Evolutionary conservation across 2,329 filamentous ascomycete species (phyloP).

Genomic region (Cladorrhinum sp.): DNA sequence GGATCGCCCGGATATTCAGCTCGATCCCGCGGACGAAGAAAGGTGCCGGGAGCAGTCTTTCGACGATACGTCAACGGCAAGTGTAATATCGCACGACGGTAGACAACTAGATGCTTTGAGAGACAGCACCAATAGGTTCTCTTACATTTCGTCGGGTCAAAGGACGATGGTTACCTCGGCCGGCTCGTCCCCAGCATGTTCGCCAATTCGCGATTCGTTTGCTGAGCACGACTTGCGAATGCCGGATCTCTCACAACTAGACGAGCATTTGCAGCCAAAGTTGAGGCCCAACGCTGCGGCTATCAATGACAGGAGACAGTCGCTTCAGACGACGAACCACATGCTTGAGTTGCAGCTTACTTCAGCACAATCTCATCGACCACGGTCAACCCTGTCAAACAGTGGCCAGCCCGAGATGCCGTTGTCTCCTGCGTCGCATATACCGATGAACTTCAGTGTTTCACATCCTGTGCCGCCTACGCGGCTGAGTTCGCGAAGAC

Average conservation of each 20-base stretch:
- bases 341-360: constrained; percentile 41
- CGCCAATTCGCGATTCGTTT: constrained; percentile 54
- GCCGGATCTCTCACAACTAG: constrained; percentile 23
- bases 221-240: constrained; percentile 35
- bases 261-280: constrained; percentile 32
- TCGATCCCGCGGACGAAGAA: constrained; percentile 30
- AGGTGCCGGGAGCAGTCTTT: constrained; percentile 40
- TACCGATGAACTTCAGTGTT: constrained; percentile 53
- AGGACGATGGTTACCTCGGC: constrained; percentile 58
- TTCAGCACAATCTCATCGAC: constrained; percentile 25
- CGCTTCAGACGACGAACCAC: constrained; percentile 46
- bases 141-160: constrained; percentile 59
- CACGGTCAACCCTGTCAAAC: constrained; percentile 29
- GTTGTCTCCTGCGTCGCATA: constrained; percentile 24
- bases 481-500: constrained; percentile 30
- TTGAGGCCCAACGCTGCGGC: constrained; percentile 52
- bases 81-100: constrained; percentile 58
- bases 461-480: constrained; percentile 35
- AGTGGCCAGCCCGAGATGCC: constrained; percentile 17
- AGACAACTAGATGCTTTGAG: constrained; percentile 56
- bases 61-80: constrained; percentile 56
- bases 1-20: constrained; percentile 30
- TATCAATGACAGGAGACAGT: constrained; percentile 51
- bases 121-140: constrained; percentile 56
- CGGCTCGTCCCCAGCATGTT: constrained; percentile 55